A percentile compares a stretch with the other conserved stretches of the same genome.
Conservation (phyloP, 2,329 filamentous ascomycete genomes). For the Colletotrichum echinochloae region DNA sequence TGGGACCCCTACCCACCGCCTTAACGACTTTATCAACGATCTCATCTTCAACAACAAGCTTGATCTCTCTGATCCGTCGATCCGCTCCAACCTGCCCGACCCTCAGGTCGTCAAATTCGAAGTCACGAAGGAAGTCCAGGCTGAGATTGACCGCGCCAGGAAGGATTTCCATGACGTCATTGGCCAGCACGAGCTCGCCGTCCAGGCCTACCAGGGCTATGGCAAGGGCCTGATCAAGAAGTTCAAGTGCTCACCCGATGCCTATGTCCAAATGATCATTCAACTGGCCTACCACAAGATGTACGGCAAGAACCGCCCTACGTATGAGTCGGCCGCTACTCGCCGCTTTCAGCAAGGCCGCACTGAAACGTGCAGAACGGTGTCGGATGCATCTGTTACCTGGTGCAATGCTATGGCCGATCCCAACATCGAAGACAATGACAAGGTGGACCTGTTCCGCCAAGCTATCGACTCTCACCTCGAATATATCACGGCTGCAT, state of each 20-base stretch:
- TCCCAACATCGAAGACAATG: conserved; percentile 69
- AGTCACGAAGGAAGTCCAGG: conserved; percentile 77
- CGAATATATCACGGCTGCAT: conserved; percentile 90
- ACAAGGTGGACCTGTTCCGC: conserved; percentile 81
- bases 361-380: conserved; percentile 93
- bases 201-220: conserved; percentile 97
- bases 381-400: conserved; percentile 90
- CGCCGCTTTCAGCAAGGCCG: conserved; percentile 96
- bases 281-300: conserved; percentile 99
- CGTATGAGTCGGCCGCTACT: conserved; percentile 95
- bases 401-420: conserved; percentile 93
- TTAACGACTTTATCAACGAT: conserved; percentile 95
- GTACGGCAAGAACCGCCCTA: conserved; percentile 97
- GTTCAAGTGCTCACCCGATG: conserved; percentile 97
- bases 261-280: conserved; percentile 98
- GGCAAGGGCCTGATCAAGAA: conserved; percentile 99
- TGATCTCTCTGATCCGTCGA: conserved; percentile 81
- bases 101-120: conserved; percentile 83
- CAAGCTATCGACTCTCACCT: conserved; percentile 85
- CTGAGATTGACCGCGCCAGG: conserved; percentile 82
- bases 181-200: conserved; percentile 86
- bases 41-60: conserved; percentile 95
- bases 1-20: conserved; percentile 94
- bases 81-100: conserved; percentile 87
- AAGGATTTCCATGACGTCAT: conserved; percentile 86